These are phyloP conservation scores for Maudiozyma serrabonitensis DNA, from an alignment of 805 yeast genomes.

Conservation along the genomic window DNA sequence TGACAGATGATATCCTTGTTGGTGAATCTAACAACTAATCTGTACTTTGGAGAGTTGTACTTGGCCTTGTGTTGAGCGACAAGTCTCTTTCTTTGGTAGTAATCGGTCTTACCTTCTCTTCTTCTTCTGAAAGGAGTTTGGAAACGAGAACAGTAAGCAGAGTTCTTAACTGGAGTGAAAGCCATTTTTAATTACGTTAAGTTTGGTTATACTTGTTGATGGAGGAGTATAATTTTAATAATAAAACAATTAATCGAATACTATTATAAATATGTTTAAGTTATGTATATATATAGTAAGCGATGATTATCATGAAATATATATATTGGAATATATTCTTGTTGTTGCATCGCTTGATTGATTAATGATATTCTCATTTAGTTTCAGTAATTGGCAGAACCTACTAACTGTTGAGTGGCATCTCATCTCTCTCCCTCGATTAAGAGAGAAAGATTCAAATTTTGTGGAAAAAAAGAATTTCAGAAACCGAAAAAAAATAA, in stretches of 20 bases:
- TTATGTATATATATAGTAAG: not conserved
- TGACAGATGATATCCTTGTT: slow-evolving; percentile 99
- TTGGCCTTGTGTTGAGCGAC: slow-evolving; percentile 99
- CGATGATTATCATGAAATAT: not conserved
- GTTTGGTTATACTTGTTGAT: not conserved
- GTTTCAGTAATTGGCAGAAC: too few species aligned
- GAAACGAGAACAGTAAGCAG: slow-evolving; percentile 98
- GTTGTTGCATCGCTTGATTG: too few species aligned
- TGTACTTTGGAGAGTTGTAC: slow-evolving; percentile 98
- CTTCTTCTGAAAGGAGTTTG: slow-evolving; percentile 99
- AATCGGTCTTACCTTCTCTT: slow-evolving; percentile 99
- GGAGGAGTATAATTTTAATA: not conserved
- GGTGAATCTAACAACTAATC: slow-evolving; percentile 99
- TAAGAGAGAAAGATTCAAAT: too few species aligned
- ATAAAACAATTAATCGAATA: not conserved
- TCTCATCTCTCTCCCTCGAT: too few species aligned
- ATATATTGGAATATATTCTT: not conserved
- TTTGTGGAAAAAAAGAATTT: too few species aligned
- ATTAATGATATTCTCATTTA: too few species aligned
- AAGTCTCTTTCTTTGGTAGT: slow-evolving; percentile 99
- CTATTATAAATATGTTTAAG: too few species aligned
- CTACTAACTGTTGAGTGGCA: too few species aligned
- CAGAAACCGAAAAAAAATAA: too few species aligned
- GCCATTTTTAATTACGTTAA: slow-evolving; percentile 43
- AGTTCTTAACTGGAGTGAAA: slow-evolving; percentile 50